A percentile compares a stretch with the other conserved stretches of the same genome.
Conservation (phyloP, 768 basidiomycete species). For the Leucosporidium scottii region DNA sequence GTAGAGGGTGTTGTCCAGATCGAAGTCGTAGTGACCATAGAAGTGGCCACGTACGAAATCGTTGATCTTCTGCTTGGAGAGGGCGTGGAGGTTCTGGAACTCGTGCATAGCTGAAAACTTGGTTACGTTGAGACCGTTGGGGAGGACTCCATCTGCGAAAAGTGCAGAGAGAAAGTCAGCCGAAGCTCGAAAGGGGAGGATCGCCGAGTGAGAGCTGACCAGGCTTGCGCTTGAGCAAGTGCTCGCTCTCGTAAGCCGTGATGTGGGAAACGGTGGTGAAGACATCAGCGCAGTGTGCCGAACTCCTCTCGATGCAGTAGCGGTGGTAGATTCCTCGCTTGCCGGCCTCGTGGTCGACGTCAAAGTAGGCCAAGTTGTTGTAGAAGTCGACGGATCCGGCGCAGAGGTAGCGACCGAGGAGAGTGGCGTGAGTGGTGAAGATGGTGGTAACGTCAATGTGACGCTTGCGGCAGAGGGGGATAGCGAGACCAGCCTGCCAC, state of each 20-base stretch:
- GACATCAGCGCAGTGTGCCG: conserved; percentile 92
- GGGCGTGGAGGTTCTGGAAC: conserved; percentile 79
- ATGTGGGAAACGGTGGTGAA: conserved; percentile 98
- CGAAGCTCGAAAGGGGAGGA: background rate
- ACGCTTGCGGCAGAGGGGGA: conserved; percentile 78
- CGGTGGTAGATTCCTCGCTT: conserved; percentile 97
- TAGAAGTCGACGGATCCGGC: conserved; percentile 98
- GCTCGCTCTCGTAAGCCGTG: conserved; percentile 94
- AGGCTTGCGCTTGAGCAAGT: conserved; percentile 89
- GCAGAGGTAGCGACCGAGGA: conserved; percentile 96
- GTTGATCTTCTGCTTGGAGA: conserved; percentile 93
- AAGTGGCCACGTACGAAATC: conserved; percentile 97
- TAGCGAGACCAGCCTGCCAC: conserved; percentile 77
- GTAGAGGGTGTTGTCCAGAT: conserved; percentile 63
- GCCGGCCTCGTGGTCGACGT: conserved; percentile 98
- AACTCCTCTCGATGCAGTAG: conserved; percentile 94
- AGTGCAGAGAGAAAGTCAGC: background rate
- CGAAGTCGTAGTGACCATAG: conserved; percentile 90
- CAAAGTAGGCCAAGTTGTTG: conserved; percentile 98
- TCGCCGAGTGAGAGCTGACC: conserved; percentile 36
- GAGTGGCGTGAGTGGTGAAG: conserved; percentile 96
- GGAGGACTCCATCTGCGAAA: conserved; percentile 75
- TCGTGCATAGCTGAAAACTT: conserved; percentile 99
- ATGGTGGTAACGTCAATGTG: conserved; percentile 98
- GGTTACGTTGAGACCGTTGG: conserved; percentile 95